phyloP scores from a whole-genome alignment of 1,139 yeast species.

The Taphrina populina region DNA sequence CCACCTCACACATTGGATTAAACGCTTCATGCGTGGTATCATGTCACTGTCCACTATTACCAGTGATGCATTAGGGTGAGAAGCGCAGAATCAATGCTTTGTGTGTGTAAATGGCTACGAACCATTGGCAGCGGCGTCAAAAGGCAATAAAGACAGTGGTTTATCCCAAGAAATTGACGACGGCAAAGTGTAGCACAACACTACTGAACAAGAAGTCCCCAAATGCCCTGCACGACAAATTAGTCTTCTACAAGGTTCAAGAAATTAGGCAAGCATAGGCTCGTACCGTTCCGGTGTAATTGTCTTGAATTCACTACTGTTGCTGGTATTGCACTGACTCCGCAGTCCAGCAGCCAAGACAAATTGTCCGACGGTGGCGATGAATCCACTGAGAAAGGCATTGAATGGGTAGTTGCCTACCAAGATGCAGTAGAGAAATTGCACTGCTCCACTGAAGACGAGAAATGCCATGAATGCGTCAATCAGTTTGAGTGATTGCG shows the following conservation, averaged over 20 bases:
- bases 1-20: too few relatives aligned
- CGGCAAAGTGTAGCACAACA: conserved; percentile 81
- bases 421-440: conserved; percentile 70
- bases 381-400: conserved; percentile 91
- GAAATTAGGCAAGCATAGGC: not conserved
- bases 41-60: too few relatives aligned
- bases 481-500: conserved; percentile 53
- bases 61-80: too few relatives aligned
- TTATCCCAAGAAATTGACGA: conserved; percentile 71
- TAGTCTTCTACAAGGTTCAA: not conserved
- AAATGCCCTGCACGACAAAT: conserved; percentile 57
- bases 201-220: conserved; percentile 89
- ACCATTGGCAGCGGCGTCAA: too few relatives aligned
- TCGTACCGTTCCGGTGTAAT: conserved; percentile 61
- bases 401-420: conserved; percentile 93
- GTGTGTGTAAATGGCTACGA: too few relatives aligned
- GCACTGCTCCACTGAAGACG: conserved; percentile 71
- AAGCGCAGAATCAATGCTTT: too few relatives aligned
- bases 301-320: conserved; percentile 50
- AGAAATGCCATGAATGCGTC: conserved; percentile 75
- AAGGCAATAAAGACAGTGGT: too few relatives aligned
- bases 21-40: too few relatives aligned
- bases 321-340: conserved; percentile 58
- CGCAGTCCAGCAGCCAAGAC: conserved; percentile 72
- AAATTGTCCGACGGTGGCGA: conserved; percentile 91